A percentile compares a stretch with the other conserved stretches of the same genome.
These are phyloP conservation scores for Paraconiothyrium brasiliense DNA, from an alignment of 2,329 filamentous ascomycete species.

Conservation along the genomic window DNA sequence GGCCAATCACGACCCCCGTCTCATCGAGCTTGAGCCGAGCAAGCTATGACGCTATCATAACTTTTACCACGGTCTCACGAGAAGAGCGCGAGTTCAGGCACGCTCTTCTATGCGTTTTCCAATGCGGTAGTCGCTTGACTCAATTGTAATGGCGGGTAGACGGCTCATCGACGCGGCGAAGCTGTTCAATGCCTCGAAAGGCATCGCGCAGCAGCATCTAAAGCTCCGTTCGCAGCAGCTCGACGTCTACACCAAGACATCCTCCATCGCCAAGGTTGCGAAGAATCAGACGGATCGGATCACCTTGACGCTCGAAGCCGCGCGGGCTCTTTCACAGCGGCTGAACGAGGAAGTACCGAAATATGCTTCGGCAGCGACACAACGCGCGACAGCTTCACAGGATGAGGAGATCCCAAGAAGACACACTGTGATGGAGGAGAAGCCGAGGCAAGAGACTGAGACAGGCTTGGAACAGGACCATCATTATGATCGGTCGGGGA, in stretches of 20 bases:
- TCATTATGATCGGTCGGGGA: conserved; percentile 57
- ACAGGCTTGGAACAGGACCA: conserved; percentile 61
- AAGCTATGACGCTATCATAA: conserved; percentile 40
- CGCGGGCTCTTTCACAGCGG: conserved; percentile 66
- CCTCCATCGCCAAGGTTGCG: conserved; percentile 69
- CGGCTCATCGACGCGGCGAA: conserved; percentile 62
- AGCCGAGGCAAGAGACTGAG: conserved; percentile 28
- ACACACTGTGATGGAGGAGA: conserved; percentile 39
- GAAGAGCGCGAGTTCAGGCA: background rate
- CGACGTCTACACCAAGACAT: conserved; percentile 71
- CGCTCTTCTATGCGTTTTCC: conserved; percentile 26
- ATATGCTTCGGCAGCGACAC: conserved; percentile 38
- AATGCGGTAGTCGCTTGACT: conserved; percentile 27
- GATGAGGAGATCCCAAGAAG: conserved; percentile 40
- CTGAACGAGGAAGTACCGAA: conserved; percentile 62
- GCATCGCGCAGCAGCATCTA: conserved; percentile 63
- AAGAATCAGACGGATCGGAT: conserved; percentile 69
- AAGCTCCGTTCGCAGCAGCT: conserved; percentile 68
- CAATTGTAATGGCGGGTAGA: conserved; percentile 59
- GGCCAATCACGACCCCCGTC: conserved; percentile 1
- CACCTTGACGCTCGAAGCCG: conserved; percentile 69
- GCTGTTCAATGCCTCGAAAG: conserved; percentile 58
- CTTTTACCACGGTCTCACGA: conserved; percentile 21
- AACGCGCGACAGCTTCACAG: conserved; percentile 29
- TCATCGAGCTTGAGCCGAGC: conserved; percentile 11